Evolutionary conservation across 805 yeast genomes (phyloP).

Genomic region (Pichia cabralensis): DNA sequence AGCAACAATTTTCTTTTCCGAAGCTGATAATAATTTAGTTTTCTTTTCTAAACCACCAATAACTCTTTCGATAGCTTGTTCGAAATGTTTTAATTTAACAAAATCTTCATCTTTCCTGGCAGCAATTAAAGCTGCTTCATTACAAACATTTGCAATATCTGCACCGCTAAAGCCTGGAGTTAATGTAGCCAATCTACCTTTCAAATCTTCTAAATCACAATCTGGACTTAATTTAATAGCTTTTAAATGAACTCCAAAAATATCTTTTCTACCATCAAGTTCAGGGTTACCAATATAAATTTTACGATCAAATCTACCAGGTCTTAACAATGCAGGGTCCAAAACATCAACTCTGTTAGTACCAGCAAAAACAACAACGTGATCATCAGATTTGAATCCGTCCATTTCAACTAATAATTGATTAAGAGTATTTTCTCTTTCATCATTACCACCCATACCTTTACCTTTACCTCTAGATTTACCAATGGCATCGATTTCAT

Average conservation of each 20-base stretch:
- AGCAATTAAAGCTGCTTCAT: conserved; percentile 95
- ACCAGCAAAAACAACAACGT: conserved; percentile 95
- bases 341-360: conserved; percentile 92
- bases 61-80: conserved; percentile 93
- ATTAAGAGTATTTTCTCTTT: conserved; percentile 91
- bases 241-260: conserved; percentile 75
- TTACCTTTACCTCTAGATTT: conserved; percentile 57
- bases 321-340: conserved; percentile 89
- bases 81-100: conserved; percentile 76
- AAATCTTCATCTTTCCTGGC: conserved; percentile 70
- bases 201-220: conserved; percentile 42
- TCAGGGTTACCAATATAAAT: conserved; percentile 89
- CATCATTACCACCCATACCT: conserved; percentile 92
- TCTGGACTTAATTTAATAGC: conserved; percentile 55
- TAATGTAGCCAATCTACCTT: conserved; percentile 86
- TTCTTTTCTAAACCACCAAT: conserved; percentile 94
- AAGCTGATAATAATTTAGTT: conserved; percentile 69
- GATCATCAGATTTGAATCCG: conserved; percentile 85
- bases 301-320: conserved; percentile 96
- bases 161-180: conserved; percentile 99
- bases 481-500: conserved; percentile 99
- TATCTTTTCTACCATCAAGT: conserved; percentile 88
- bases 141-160: conserved; percentile 93
- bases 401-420: conserved; percentile 98
- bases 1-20: conserved; percentile 85